Conservation (phyloP, 495 filamentous ascomycete species). For the Cudoniella acicularis region DNA sequence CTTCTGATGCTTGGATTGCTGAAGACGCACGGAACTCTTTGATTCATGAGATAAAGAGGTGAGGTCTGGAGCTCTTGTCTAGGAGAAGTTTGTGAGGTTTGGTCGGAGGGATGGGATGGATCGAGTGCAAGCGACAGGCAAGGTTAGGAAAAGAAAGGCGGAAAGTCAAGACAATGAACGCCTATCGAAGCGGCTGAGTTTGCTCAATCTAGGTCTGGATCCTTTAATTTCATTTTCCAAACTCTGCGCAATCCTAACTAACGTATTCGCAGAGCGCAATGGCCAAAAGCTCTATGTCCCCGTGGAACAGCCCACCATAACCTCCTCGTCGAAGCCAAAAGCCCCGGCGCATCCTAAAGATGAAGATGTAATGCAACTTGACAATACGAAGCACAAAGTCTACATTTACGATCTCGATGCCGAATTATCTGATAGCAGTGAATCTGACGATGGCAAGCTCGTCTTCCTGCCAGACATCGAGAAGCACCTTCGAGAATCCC, state of each 20-base stretch:
- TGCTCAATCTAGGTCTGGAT: slow-evolving; percentile 73
- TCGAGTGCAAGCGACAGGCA: slow-evolving; percentile 30
- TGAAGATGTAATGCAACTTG: slow-evolving; percentile 76
- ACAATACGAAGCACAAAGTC: slow-evolving; percentile 80
- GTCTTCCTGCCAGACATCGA: slow-evolving; percentile 83
- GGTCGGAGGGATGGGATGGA: slow-evolving; percentile 25
- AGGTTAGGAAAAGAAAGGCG: slow-evolving; percentile 48
- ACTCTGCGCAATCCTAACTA: slow-evolving; percentile 5
- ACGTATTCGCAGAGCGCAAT: slow-evolving; percentile 42
- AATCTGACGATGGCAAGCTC: slow-evolving; percentile 49
- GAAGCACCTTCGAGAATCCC: slow-evolving; percentile 58
- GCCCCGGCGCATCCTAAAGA: slow-evolving; percentile 19
- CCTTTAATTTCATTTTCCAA: background rate
- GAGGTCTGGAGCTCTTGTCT: background rate
- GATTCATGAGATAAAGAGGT: slow-evolving; percentile 3
- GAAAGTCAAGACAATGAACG: slow-evolving; percentile 51
- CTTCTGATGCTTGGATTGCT: background rate
- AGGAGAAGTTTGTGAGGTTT: slow-evolving; percentile 1
- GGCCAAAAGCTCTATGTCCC: slow-evolving; percentile 54
- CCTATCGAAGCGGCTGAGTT: slow-evolving; percentile 74
- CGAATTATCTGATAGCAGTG: slow-evolving; percentile 65
- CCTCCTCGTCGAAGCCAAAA: slow-evolving; percentile 1
- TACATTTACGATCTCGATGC: slow-evolving; percentile 89
- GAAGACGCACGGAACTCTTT: background rate
- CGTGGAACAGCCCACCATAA: slow-evolving; percentile 32